phyloP scores from a whole-genome alignment of 2,329 filamentous ascomycete genomes.

The Fusarium sp. region DNA sequence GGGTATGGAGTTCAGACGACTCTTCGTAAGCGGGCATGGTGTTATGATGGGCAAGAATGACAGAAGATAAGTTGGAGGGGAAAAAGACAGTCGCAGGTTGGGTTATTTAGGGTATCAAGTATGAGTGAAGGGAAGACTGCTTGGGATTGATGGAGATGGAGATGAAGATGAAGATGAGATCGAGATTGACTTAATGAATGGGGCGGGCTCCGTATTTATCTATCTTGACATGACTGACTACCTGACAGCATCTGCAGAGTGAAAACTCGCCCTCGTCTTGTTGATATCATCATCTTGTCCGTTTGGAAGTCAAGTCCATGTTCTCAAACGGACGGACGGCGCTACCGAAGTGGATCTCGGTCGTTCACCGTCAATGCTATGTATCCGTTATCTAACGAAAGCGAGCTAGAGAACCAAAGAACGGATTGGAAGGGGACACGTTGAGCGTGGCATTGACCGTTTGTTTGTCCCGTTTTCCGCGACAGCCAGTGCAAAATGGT shows the following conservation, averaged over 20 bases:
- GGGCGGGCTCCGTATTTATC: constrained; percentile 41
- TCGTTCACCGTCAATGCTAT: constrained; percentile 39
- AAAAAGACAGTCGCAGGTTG: constrained; percentile 14
- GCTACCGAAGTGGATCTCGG: constrained; percentile 42
- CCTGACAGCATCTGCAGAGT: neutral
- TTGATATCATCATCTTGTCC: constrained; percentile 41
- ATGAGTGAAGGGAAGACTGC: constrained; percentile 33
- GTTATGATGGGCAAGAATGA: constrained; percentile 17
- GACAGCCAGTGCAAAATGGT: constrained; percentile 29
- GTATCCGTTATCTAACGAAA: constrained; percentile 33
- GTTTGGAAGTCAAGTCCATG: constrained; percentile 16
- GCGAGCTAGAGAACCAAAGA: constrained; percentile 15
- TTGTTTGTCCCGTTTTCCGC: constrained; percentile 31
- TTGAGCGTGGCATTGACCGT: constrained; percentile 32
- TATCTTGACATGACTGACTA: constrained; percentile 1
- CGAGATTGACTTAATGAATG: constrained; percentile 31
- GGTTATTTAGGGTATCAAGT: constrained; percentile 36
- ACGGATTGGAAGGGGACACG: constrained; percentile 18
- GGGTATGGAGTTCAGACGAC: constrained; percentile 60
- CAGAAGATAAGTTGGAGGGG: constrained; percentile 11
- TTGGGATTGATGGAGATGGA: constrained; percentile 21
- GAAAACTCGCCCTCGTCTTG: constrained; percentile 39
- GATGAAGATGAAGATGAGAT: no score
- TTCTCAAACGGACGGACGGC: constrained; percentile 21
- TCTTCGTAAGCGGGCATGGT: constrained; percentile 73